Evolutionary conservation across 352 stramenopile genomes (phyloP).

Genomic region (Pythium diclinum): DNA sequence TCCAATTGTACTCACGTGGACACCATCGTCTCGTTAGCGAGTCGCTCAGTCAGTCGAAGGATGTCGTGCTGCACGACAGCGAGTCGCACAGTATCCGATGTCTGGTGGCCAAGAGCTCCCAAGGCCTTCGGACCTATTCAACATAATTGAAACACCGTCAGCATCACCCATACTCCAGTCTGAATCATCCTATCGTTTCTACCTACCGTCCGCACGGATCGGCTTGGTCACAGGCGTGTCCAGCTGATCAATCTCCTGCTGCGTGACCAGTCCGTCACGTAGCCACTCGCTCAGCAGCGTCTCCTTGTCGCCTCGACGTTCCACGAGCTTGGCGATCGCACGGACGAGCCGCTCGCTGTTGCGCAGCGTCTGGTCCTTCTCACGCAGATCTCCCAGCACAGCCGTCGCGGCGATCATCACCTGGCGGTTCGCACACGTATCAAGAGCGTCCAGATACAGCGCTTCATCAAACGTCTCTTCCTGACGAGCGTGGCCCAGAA

Average conservation of each 20-base stretch:
- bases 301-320: conserved; percentile 31
- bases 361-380: conserved; percentile 35
- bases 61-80: conserved; percentile 75
- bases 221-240: neutral
- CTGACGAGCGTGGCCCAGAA: conserved; percentile 44
- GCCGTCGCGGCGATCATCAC: conserved; percentile 30
- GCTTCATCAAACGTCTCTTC: conserved; percentile 60
- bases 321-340: conserved; percentile 38
- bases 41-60: conserved; percentile 47
- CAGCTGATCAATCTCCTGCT: conserved; percentile 33
- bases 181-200: neutral
- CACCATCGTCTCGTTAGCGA: conserved; percentile 43
- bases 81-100: conserved; percentile 56
- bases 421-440: conserved; percentile 46
- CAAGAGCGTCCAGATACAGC: conserved; percentile 57
- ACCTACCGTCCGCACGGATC: neutral
- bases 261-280: conserved; percentile 30
- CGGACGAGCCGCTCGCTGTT: conserved; percentile 46
- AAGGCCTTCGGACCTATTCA: conserved; percentile 38
- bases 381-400: conserved; percentile 37
- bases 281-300: conserved; percentile 42
- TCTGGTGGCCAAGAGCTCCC: conserved; percentile 60
- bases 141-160: neutral
- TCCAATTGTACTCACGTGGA: conserved; percentile 37
- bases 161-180: neutral